Base-by-base conservation (phyloP, 202 grass and related monocot genomes). In the Schoenoplectus tabernaemontani region DNA sequence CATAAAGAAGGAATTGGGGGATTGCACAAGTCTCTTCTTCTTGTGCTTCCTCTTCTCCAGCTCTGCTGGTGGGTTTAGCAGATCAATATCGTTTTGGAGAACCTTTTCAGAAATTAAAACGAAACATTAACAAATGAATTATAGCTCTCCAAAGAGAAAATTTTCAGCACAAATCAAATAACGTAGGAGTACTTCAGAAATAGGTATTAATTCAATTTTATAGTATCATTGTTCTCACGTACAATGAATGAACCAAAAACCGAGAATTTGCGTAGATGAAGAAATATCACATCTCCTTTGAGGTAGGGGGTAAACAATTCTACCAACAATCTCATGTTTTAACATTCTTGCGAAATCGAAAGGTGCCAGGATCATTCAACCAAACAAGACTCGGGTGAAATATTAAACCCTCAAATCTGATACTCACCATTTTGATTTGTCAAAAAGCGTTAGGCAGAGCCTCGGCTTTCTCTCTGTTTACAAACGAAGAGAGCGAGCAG, bases 31-130 rank as follows among this genome's bases (percentile, higher is more conserved):
- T 39, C 90, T 85, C 87, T 93, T 93, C 76, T 85, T 87, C 84
- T 93, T 93, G 83, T 93, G 90, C 83, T 89, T 93, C 70, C 41
- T 84, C 77, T 93, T 89, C 80, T 93, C 90, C 26, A 93, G 69
- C 39, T 93, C 90, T 17, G 77, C 81, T 20, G 90, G 90, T 7
- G 90, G 87, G 78, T 88, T 93, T 78, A 90, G 91, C 36, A 90
- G 72, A 65, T 93, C 91, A 57, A 93, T 84, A 85, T 93, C 91
- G 72, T 90, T 93, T 70, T 85, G 85, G 16, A 93, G 85, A 44
- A 87, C 87, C 91, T 93, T 82, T 24, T 33, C 64, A 72, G 0
- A 50, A 77, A 75, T 57, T 20, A 76, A n/a, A n/a, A n/a, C n/a
- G 69, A n/a, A 56, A n/a, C n/a, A n/a, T n/a, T n/a, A 59, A 36